Evolutionary conservation across 495 filamentous ascomycete genomes (phyloP).

Genomic region (Penicillium salamii): DNA sequence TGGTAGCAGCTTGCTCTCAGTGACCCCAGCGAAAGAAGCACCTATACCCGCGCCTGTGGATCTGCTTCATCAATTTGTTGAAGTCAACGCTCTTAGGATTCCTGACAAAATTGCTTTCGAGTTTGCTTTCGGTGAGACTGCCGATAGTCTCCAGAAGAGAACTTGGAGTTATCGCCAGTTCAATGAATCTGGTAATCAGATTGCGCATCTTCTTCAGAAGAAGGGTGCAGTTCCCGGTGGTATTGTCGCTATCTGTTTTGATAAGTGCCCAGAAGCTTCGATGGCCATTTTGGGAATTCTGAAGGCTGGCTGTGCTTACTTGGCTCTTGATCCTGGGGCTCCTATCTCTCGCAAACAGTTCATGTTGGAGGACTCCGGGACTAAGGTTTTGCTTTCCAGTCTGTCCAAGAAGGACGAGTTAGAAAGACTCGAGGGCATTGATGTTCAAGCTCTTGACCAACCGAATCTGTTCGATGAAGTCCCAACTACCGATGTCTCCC

Average conservation of each 20-base stretch:
- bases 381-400: constrained; percentile 24
- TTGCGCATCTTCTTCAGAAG: constrained; percentile 36
- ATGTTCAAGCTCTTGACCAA: constrained; percentile 32
- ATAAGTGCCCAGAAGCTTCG: constrained; percentile 41
- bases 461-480: constrained; percentile 23
- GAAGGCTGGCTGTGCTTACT: constrained; percentile 68
- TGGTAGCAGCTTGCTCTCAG: constrained; percentile 25
- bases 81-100: constrained; percentile 30
- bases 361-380: constrained; percentile 34
- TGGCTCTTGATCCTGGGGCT: constrained; percentile 56
- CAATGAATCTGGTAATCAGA: constrained; percentile 34
- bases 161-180: constrained; percentile 36
- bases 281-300: constrained; percentile 44
- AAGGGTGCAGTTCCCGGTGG: constrained; percentile 27
- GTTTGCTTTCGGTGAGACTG: constrained; percentile 30
- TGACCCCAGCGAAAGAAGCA: constrained; percentile 48
- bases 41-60: constrained; percentile 19
- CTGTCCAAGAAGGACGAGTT: constrained; percentile 12
- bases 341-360: constrained; percentile 45
- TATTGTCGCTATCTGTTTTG: constrained; percentile 44
- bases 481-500: constrained; percentile 13
- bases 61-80: constrained; percentile 45
- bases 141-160: constrained; percentile 30
- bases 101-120: constrained; percentile 43
- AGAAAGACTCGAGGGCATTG: constrained; percentile 17